These are phyloP conservation scores for Cucurbita maxima DNA, from an alignment of 306 rosid species.

Conservation along the genomic window DNA sequence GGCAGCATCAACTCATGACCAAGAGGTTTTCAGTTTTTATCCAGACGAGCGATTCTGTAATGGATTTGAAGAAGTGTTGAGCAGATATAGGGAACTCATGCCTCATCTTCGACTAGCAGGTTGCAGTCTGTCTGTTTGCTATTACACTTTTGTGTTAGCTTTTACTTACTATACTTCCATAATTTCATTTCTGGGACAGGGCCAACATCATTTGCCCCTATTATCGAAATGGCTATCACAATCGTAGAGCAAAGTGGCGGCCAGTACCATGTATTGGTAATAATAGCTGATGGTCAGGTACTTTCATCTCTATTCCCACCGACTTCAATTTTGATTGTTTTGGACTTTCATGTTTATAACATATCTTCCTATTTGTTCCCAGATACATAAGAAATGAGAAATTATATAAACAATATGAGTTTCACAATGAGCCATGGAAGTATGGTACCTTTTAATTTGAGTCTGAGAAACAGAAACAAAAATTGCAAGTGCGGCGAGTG, in stretches of 20 bases:
- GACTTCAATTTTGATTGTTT: constrained; percentile 1
- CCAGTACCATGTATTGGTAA: constrained; percentile 83
- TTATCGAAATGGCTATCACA: constrained; percentile 87
- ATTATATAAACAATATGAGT: neutral
- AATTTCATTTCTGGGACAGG: constrained; percentile 28
- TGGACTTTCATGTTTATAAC: neutral
- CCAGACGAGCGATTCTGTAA: constrained; percentile 63
- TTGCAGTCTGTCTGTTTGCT: constrained; percentile 12
- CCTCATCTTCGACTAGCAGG: constrained; percentile 87
- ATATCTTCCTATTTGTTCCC: neutral
- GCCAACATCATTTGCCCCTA: constrained; percentile 91
- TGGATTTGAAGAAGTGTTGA: constrained; percentile 94
- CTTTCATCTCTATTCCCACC: neutral
- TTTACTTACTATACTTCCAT: constrained; percentile 7
- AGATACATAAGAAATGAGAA: neutral
- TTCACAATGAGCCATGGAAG: neutral
- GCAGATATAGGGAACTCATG: constrained; percentile 58
- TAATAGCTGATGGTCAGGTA: constrained; percentile 97
- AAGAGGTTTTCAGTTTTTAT: constrained; percentile 84
- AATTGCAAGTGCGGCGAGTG: neutral
- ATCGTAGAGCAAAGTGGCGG: constrained; percentile 90
- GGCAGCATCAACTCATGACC: constrained; percentile 89
- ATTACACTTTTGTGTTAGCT: neutral
- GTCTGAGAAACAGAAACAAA: neutral
- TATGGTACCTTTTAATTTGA: neutral